Conservation (phyloP, 1,284 basidiomycete genomes). For the Jaminaea rosea region DNA sequence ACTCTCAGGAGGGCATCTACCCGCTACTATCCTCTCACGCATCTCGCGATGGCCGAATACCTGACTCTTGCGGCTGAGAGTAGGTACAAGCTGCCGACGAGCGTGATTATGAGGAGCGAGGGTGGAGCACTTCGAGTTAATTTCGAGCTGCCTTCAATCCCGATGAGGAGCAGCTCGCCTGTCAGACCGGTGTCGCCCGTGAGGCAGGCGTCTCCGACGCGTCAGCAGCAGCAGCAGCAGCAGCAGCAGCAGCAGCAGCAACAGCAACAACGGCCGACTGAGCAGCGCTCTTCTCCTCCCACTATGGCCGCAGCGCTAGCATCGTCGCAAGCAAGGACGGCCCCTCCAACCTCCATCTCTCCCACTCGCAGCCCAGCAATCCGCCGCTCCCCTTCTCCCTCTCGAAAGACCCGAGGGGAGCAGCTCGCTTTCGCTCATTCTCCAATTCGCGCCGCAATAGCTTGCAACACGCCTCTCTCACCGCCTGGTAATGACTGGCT, state of each 20-base stretch:
- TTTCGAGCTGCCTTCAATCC: not conserved
- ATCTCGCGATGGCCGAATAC: constrained; percentile 37
- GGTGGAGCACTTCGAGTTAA: not conserved
- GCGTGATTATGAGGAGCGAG: constrained; percentile 7
- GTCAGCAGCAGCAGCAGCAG: not conserved
- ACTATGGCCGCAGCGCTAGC: not conserved
- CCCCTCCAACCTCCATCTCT: not conserved
- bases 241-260: not conserved
- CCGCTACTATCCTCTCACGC: constrained; percentile 33
- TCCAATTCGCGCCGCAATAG: not conserved
- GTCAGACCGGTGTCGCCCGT: not conserved
- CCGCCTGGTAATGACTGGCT: no score
- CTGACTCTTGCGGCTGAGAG: constrained; percentile 6
- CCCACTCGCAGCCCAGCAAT: not conserved
- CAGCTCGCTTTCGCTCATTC: no score
- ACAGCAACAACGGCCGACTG: not conserved
- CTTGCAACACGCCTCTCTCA: not conserved
- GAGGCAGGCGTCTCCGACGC: not conserved
- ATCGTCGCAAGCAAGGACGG: not conserved
- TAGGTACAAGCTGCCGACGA: constrained; percentile 6
- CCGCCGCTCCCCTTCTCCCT: no score
- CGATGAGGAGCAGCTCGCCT: not conserved
- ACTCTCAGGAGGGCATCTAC: constrained; percentile 22
- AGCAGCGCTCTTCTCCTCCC: not conserved
- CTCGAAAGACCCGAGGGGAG: no score